A percentile compares a stretch with the other conserved stretches of the same genome.
phyloP scores from a whole-genome alignment of 2,329 filamentous ascomycete species.

The Colletotrichum sidae region DNA sequence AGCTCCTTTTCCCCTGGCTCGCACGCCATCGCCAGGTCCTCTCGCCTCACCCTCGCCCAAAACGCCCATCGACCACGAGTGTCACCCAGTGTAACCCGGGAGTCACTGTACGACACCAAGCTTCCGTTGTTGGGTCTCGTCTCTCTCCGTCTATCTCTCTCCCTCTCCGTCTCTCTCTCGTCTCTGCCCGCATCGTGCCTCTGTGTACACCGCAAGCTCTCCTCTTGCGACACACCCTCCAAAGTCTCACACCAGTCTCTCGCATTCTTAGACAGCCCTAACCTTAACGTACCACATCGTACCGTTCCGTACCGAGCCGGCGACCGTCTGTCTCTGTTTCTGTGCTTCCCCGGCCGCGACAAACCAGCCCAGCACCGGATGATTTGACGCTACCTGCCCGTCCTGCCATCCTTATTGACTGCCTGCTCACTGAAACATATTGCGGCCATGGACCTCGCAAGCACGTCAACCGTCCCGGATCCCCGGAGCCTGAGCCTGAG shows the following conservation, averaged over 20 bases:
- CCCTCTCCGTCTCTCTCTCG: not conserved
- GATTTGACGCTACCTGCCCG: slow-evolving; percentile 23
- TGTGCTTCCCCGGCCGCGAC: not conserved
- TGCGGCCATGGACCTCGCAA: slow-evolving; percentile 36
- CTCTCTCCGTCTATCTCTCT: not conserved
- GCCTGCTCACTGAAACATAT: slow-evolving; percentile 29
- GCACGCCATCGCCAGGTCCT: slow-evolving; percentile 38
- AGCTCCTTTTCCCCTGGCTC: slow-evolving; percentile 33
- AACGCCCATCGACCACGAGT: slow-evolving; percentile 17
- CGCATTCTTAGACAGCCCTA: too few relatives aligned
- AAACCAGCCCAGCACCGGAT: slow-evolving; percentile 23
- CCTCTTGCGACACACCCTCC: too few relatives aligned
- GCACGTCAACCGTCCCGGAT: slow-evolving; percentile 36
- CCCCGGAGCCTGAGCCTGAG: slow-evolving; percentile 32
- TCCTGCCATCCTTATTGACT: slow-evolving; percentile 14
- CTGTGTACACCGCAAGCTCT: too few relatives aligned
- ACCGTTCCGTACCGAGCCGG: too few relatives aligned
- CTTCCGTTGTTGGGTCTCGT: not conserved
- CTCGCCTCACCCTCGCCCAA: slow-evolving; percentile 35
- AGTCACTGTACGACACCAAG: slow-evolving; percentile 24
- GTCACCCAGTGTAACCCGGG: slow-evolving; percentile 16
- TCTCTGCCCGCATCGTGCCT: not conserved
- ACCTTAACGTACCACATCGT: too few relatives aligned
- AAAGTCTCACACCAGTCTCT: too few relatives aligned
- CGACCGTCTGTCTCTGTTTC: not conserved